Base-by-base conservation (phyloP, 768 basidiomycete genomes). In the Sporobolomyces pararoseus region DNA sequence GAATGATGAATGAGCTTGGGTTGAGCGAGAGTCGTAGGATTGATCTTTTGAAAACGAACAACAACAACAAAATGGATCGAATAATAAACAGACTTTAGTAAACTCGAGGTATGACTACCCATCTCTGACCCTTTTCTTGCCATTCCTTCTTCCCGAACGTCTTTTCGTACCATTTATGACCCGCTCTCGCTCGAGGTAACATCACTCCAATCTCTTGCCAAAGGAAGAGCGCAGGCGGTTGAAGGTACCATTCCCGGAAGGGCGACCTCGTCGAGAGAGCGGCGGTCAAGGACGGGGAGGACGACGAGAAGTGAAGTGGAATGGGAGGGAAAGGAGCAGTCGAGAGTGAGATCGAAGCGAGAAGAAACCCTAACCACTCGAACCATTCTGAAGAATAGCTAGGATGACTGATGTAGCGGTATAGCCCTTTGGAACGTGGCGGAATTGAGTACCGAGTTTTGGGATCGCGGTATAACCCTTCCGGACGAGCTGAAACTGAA, bases 361-460 rank as follows among this genome's bases (percentile, higher is more conserved):
- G 78, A 2, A 90, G 88, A 78, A 88, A 97, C 12, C 89, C 91
- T 14, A 86, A 73, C 93, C 94, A 98, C 80, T 98, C 95, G 64
- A 88, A 67, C 95, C 95, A 98, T 78, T 97, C 95, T 80, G 88
- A 91, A 25, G 91, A 81, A 81, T 97, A 98, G 79, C 96, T 92
- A 14, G 95, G 95, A 81, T 87, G 95, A 9, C 91, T 91, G 75
- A 97, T 82, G 27, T 85, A 84, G 0, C 89, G 90, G 59, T 87
- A 84, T 0, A 95, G 92, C 68, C 93, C 87, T 6, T 87, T 86
- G 16, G 59, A 58, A 16, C 58, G 58, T 27, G 39, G 53, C 23
- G 76, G 77, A 65, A 81, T 79, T 44, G 77, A 74, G 54, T 81
- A 81, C 53, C 77, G 68, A 12, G 75, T 74, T 29, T 68, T 46